A percentile compares a stretch with the other conserved stretches of the same genome.
Conservation (phyloP, 345 rosid genomes). For the Moricandia moricandioides region DNA sequence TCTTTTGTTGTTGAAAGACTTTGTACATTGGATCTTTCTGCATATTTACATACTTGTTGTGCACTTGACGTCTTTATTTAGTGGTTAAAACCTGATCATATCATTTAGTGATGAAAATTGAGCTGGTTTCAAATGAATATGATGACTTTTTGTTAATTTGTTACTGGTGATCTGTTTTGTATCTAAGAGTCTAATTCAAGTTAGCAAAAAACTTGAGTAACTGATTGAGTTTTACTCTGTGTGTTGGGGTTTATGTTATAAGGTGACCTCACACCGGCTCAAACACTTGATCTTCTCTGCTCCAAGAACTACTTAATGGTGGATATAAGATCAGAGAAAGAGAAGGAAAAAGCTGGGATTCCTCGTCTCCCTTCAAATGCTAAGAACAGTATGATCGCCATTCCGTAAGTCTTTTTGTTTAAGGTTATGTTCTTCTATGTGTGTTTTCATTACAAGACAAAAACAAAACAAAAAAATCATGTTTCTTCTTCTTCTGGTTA, state of each 20-base stretch:
- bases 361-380: slow-evolving; percentile 95
- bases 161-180: background rate
- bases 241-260: background rate
- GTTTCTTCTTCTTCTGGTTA: background rate
- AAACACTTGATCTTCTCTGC: slow-evolving; percentile 66
- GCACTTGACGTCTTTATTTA: no score
- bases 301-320: slow-evolving; percentile 59
- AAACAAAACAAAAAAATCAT: background rate
- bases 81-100: no score
- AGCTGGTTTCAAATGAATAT: background rate
- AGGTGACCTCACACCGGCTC: slow-evolving; percentile 91
- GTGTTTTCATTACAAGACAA: background rate
- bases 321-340: slow-evolving; percentile 92
- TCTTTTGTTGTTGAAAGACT: background rate
- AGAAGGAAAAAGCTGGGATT: slow-evolving; percentile 75
- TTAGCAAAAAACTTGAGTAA: background rate
- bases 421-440: background rate
- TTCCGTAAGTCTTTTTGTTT: slow-evolving; percentile 60
- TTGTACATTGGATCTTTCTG: no score
- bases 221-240: background rate
- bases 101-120: background rate
- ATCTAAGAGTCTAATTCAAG: background rate
- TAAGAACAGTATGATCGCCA: slow-evolving; percentile 66
- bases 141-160: background rate
- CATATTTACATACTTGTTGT: no score